These are phyloP conservation scores for Hysterium pulicare DNA, from an alignment of 2,329 filamentous ascomycete genomes.

Conservation along the genomic window DNA sequence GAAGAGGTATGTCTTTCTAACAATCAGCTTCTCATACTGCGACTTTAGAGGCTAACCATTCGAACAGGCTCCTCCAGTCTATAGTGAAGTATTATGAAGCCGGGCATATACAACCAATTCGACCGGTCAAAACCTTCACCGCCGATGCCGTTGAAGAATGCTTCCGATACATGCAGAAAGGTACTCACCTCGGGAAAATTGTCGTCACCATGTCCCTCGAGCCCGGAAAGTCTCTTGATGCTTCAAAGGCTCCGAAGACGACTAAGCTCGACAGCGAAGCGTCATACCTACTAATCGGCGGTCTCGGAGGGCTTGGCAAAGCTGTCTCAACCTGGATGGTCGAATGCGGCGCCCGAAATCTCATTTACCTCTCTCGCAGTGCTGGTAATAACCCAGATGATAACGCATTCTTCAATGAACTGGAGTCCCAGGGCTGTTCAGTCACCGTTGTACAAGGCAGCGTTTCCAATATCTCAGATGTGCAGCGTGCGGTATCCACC, in stretches of 20 bases:
- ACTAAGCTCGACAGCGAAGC: conserved; percentile 5
- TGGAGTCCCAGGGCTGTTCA: conserved; percentile 9
- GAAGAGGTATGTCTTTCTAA: too few species aligned
- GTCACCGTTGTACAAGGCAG: conserved; percentile 1
- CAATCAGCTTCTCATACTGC: too few species aligned
- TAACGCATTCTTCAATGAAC: conserved; percentile 7
- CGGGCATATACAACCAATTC: conserved; percentile 27
- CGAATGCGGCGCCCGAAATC: conserved; percentile 13
- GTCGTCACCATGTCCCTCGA: conserved; percentile 20
- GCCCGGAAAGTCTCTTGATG: too few species aligned
- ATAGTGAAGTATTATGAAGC: background rate
- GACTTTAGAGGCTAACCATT: too few species aligned
- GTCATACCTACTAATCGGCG: conserved; percentile 21
- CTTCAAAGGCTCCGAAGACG: background rate
- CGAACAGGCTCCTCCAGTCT: background rate
- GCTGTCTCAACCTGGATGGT: conserved; percentile 16
- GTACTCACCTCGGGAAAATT: conserved; percentile 41
- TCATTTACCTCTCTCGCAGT: conserved; percentile 16
- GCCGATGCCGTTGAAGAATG: conserved; percentile 21
- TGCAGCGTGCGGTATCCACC: background rate
- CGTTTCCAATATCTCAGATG: conserved; percentile 1
- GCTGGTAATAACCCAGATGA: conserved; percentile 4
- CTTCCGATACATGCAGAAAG: conserved; percentile 29
- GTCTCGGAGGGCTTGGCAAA: conserved; percentile 20
- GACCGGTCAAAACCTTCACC: conserved; percentile 22